Percentiles rank a stretch among this genome's conserved stretches.
phyloP scores from a whole-genome alignment of 2,329 filamentous ascomycete species.

The Penicillium expansum region DNA sequence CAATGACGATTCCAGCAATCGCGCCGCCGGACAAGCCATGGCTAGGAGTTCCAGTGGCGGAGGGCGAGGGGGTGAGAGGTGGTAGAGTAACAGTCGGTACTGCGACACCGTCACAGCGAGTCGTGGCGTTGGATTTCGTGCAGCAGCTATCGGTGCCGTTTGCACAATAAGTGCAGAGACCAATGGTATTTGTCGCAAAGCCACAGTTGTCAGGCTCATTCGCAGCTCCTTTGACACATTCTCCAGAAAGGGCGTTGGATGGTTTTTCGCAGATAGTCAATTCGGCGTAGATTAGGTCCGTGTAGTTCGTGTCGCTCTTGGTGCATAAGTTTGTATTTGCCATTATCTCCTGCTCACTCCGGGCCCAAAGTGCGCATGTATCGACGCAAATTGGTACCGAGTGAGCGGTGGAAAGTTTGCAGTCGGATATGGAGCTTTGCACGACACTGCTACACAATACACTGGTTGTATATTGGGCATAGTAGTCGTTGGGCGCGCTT shows the following conservation, averaged over 20 bases:
- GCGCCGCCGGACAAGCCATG: slow-evolving; percentile 72
- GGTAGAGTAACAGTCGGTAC: slow-evolving; percentile 64
- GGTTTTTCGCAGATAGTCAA: slow-evolving; percentile 87
- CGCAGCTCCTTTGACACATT: slow-evolving; percentile 69
- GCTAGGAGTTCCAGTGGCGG: slow-evolving; percentile 52
- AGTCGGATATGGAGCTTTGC: slow-evolving; percentile 75
- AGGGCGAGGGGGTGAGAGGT: slow-evolving; percentile 53
- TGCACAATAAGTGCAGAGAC: slow-evolving; percentile 83
- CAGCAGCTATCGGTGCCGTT: slow-evolving; percentile 97
- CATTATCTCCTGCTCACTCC: slow-evolving; percentile 82
- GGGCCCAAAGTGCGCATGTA: slow-evolving; percentile 67
- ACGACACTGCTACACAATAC: slow-evolving; percentile 92
- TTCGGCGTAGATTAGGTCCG: slow-evolving; percentile 80
- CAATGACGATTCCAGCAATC: slow-evolving; percentile 88
- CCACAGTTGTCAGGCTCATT: slow-evolving; percentile 91
- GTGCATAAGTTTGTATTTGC: slow-evolving; percentile 72
- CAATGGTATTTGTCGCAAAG: slow-evolving; percentile 66
- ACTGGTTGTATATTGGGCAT: slow-evolving; percentile 89
- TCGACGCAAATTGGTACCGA: slow-evolving; percentile 82
- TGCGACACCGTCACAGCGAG: slow-evolving; percentile 70
- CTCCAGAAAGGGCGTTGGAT: slow-evolving; percentile 69
- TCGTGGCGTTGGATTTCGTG: slow-evolving; percentile 72
- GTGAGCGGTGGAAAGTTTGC: slow-evolving; percentile 61
- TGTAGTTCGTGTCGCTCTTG: slow-evolving; percentile 62
- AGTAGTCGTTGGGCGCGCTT: slow-evolving; percentile 74